Base-by-base conservation (phyloP, 1,284 basidiomycete species). In the Agaricales sp. region DNA sequence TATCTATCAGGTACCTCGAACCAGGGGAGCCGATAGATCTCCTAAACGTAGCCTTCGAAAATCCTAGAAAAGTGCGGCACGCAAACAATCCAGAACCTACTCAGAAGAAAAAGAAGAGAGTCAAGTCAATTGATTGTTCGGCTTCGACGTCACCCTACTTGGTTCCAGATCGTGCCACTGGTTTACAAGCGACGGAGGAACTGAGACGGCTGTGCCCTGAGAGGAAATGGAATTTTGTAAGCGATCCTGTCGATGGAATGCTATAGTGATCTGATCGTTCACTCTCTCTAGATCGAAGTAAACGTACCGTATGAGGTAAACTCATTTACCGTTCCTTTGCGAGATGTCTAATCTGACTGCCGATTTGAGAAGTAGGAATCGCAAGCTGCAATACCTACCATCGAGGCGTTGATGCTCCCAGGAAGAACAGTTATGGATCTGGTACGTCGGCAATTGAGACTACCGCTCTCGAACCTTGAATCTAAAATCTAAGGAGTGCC, bases 11-110 rank as follows among this genome's bases (percentile, higher is more conserved):
- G n/a, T n/a, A n/a, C 24, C 55, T 59, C n/a, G n/a, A n/a, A n/a
- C n/a, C 65, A 3, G 70, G 74, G 35, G 88, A 92, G 61, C 84
- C 92, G 0, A 93, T 99, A 49, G 95, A 99, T 59, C 69, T 99
- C 0, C 69, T 99, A 19, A 99, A 98, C 58, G 93, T 99, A 2
- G 92, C 90, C 0, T 99, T 99, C 57, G 91, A 96, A 61, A 96
- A 96, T 59, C 91, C 92, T 8, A 77, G 89, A 2, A 83, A 85
- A 60, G 68, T 78, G 63, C 43, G 71, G 64, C 52, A 71, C 66
- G 50, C 61, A 69, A 48, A 75, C 71, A 54, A 71, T 68, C 56
- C 68, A 62, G 56, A 61, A 63, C 52, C 60, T 62, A 52, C 53
- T 47, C 14, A 45, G 38, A 43, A 21, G 19, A 53, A 22, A 45